Evolutionary conservation across 345 rosid genomes (phyloP).

Genomic region (Carallia brachiata): DNA sequence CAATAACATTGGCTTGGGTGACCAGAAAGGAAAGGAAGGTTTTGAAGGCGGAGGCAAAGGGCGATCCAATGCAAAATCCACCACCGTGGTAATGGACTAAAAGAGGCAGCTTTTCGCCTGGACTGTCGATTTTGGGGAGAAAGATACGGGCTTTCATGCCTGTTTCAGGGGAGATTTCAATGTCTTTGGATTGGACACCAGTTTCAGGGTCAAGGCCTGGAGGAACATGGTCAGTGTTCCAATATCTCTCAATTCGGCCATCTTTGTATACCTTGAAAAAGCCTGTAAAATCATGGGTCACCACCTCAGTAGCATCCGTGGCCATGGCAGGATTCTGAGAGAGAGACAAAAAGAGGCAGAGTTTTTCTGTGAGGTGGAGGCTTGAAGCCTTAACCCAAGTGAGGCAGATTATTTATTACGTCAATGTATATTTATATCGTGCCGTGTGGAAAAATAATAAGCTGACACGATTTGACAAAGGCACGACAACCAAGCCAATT

Average conservation of each 20-base stretch:
- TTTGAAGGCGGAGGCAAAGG: background rate
- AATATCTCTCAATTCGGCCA: constrained; percentile 49
- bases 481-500: no score
- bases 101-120: constrained; percentile 43
- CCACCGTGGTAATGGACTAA: constrained; percentile 34
- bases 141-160: constrained; percentile 37
- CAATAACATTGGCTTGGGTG: constrained; percentile 16
- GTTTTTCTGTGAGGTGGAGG: no score
- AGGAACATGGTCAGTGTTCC: constrained; percentile 28
- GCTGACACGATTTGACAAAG: no score
- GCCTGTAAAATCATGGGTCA: constrained; percentile 23
- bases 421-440: no score
- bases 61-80: constrained; percentile 22
- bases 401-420: no score
- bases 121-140: constrained; percentile 25
- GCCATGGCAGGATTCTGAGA: constrained; percentile 15
- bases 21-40: constrained; percentile 6
- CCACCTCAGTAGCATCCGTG: background rate
- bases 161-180: constrained; percentile 15
- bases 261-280: constrained; percentile 41
- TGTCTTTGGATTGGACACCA: constrained; percentile 49
- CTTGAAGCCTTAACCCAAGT: no score
- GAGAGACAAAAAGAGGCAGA: no score
- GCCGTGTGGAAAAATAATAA: no score
- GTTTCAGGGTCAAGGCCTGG: constrained; percentile 42